Evolutionary conservation across 2,329 filamentous ascomycete species (phyloP), one percentile per base, ranked within the genome.

Genomic region (Cryphonectria carpinicola): DNA sequence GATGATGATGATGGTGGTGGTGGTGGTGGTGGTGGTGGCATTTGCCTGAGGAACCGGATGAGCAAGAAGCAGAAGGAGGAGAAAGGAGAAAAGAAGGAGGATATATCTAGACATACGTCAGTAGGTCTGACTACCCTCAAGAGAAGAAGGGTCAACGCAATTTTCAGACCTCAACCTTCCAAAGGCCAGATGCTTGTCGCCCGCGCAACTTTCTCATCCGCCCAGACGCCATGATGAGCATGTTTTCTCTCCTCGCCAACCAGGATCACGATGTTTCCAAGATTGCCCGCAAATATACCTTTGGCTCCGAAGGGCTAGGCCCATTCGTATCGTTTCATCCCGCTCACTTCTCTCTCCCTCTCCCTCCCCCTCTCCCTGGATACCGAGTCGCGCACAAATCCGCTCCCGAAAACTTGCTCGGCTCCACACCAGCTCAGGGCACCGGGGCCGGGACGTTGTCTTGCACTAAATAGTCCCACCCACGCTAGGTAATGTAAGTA

Each of bases 201-300:
- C 25, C 46, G 46, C 35, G 25, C 3, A 17, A 32, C 25, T 32
- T 58, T 32, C 13, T 61, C 58, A n/a, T 81, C 75, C 39, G 76
- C 70, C 52, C n/a, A 64, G 43, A 3, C 39, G 35, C 63, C 25
- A 22, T 19, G 64, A 17, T 46, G n/a, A 46, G 58, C 69, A 61
- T 65, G 32, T 67, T 61, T 63, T 22, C 19, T 11, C 2, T 49
- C 46, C 5, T 60, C 46, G 10, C 65, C 66, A 63, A 68, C 62
- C 22, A 35, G 19, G 13, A 32, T 11, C 14, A 25, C 13, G 43
- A n/a, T n/a, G 32, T 54, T 68, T 49, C 11, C 43, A n/a, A 61
- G 22, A n/a, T 13, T 32, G 19, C 32, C 39, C 65, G 35, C 65
- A 39, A 61, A n/a, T 7, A n/a, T 22, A 10, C 2, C 22, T 17